Evolutionary conservation across 768 basidiomycete genomes (phyloP), one percentile per base, ranked within the genome.

Genomic region (Tylopilus vinaceipallidus): DNA sequence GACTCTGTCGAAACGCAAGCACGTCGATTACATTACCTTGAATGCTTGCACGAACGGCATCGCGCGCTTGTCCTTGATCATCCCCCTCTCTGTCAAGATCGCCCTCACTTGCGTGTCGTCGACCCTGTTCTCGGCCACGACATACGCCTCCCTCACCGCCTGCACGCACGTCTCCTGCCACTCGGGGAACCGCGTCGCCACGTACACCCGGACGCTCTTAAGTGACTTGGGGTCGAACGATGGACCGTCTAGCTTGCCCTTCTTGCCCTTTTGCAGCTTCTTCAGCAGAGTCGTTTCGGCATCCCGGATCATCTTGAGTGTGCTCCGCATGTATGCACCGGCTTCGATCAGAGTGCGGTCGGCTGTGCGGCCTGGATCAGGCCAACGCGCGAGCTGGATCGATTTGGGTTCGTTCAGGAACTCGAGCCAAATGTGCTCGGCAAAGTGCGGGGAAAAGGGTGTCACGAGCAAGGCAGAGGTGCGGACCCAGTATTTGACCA

Each of bases 11-110:
- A 39, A 40, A 23, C 48, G 35, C 40, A 34, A 6, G 11, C 37
- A 24, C 2, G 8, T 17, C 12, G 1, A 35, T 22, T 8, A 57
- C 75, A 32, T 37, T 45, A 94, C 95, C 85, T 97, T 95, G 84
- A 98, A 89, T 26, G 77, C 72, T 51, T 95, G 90, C 39, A 94
- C 82, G 71, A 95, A 98, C 6, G 95, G 95, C 95, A 98, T 98
- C 35, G 80, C 80, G 36, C 85, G 82, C 75, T 98, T 98, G 73
- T 98, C 93, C 78, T 97, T 98, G 72, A 94, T 85, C 66, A 98
- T 65, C 5, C 91, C 93, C 19, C 75, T 77, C 64, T 81, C 75
- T 9, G 76, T 77, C 65, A 98, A 65, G 56, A 80, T 57, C 59
- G 82, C 74, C 66, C 84, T 79, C 43, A 95, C 81, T 66, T 83